phyloP scores from a whole-genome alignment of 129 eudicot species.

The Escallonia herrerae region DNA sequence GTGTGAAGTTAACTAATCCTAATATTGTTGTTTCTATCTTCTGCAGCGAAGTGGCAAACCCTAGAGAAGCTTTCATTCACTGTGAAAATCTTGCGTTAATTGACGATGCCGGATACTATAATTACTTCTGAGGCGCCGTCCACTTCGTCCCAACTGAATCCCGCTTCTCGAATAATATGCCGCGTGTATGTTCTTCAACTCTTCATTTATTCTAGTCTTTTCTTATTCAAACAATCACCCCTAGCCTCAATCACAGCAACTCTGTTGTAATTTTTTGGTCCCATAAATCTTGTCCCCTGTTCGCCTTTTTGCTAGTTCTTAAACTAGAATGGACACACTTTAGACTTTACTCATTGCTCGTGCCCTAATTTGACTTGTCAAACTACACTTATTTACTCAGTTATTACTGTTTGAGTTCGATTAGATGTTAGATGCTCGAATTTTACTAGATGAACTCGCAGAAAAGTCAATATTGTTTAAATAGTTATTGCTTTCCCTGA shows the following conservation, averaged over 20 bases:
- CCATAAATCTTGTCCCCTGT: neutral
- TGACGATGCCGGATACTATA: conserved; percentile 40
- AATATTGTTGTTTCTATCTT: too few relatives aligned
- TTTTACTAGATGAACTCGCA: too few relatives aligned
- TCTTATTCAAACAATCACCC: neutral
- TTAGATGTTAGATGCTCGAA: too few relatives aligned
- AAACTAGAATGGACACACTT: neutral
- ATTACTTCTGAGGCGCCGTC: conserved; percentile 36
- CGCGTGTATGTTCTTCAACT: conserved; percentile 55
- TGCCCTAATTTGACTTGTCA: neutral
- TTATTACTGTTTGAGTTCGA: too few relatives aligned
- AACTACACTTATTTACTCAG: too few relatives aligned
- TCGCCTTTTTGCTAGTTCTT: neutral
- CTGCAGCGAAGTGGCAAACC: too few relatives aligned
- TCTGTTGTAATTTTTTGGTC: neutral
- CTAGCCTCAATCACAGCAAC: neutral
- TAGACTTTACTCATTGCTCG: neutral
- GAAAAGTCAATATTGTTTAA: too few relatives aligned
- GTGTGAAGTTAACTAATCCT: too few relatives aligned
- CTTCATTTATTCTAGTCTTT: neutral
- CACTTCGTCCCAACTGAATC: conserved; percentile 36
- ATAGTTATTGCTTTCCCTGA: too few relatives aligned
- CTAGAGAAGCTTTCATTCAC: too few relatives aligned
- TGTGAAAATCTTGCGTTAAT: neutral
- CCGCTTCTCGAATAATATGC: conserved; percentile 61